Evolutionary conservation across 192 early-diverging fungal genomes (phyloP).

Genomic region (Geranomyces michiganensis): DNA sequence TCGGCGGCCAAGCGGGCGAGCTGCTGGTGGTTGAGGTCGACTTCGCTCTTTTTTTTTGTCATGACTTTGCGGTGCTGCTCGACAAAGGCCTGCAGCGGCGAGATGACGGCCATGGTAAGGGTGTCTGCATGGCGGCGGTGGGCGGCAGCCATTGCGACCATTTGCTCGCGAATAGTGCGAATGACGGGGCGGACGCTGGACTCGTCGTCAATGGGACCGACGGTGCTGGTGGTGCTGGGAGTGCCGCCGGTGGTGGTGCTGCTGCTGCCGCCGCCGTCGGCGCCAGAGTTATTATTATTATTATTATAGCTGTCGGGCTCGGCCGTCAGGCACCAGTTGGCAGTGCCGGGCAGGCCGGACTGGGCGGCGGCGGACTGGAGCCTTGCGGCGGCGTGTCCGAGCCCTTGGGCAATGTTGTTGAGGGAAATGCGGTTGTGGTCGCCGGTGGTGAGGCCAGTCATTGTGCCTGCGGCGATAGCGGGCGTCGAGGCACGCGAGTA

Average conservation of each 20-base stretch:
- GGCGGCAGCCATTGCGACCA: slow-evolving; percentile 31
- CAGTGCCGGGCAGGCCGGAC: not conserved
- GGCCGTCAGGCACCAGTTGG: slow-evolving; percentile 15
- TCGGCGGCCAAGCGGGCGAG: slow-evolving; percentile 25
- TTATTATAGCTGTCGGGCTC: slow-evolving; percentile 16
- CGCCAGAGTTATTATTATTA: not conserved
- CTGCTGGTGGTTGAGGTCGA: slow-evolving; percentile 30
- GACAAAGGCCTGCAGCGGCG: slow-evolving; percentile 36
- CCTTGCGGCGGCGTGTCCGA: slow-evolving; percentile 17
- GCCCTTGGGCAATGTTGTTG: slow-evolving; percentile 21
- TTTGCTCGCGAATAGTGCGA: slow-evolving; percentile 23
- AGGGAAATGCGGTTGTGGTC: slow-evolving; percentile 2
- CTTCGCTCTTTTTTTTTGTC: slow-evolving; percentile 39
- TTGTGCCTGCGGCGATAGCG: slow-evolving; percentile 31
- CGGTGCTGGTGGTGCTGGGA: slow-evolving; percentile 7
- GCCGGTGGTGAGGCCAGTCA: slow-evolving; percentile 17
- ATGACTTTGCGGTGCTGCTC: slow-evolving; percentile 34
- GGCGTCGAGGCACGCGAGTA: slow-evolving; percentile 29
- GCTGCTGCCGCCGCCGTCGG: not conserved
- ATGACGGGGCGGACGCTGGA: slow-evolving; percentile 26
- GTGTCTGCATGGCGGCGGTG: slow-evolving; percentile 42
- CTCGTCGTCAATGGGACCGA: slow-evolving; percentile 19
- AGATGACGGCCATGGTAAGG: slow-evolving; percentile 34
- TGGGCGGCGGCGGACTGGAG: slow-evolving; percentile 16
- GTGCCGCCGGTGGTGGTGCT: not conserved